phyloP scores from a whole-genome alignment of 306 rosid species.

The Sophora flavescens region DNA sequence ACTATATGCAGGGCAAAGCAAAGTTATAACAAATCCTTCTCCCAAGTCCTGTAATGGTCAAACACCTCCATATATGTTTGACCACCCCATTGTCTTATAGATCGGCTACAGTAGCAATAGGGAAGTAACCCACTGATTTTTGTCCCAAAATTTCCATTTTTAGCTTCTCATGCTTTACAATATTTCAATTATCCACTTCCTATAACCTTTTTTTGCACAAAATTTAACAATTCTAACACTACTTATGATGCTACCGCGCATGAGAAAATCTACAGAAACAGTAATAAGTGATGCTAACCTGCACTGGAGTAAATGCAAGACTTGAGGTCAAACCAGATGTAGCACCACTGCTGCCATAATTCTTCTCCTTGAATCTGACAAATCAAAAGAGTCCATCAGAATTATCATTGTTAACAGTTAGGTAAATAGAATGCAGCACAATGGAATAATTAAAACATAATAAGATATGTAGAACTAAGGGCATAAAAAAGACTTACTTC shows the following conservation, averaged over 20 bases:
- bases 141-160: conserved; percentile 2
- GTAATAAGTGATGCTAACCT: conserved; percentile 56
- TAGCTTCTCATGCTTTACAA: conserved; percentile 6
- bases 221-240: not conserved
- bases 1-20: not conserved
- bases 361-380: conserved; percentile 90
- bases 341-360: conserved; percentile 90
- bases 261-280: conserved; percentile 2
- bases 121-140: not conserved
- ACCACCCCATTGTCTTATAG: not conserved
- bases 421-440: conserved; percentile 25
- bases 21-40: not conserved
- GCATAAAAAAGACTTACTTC: conserved; percentile 59
- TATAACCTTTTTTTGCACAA: not conserved
- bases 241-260: conserved; percentile 28
- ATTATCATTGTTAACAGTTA: conserved; percentile 11
- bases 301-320: conserved; percentile 97
- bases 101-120: conserved; percentile 1
- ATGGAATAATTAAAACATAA: conserved; percentile 24
- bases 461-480: conserved; percentile 22
- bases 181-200: conserved; percentile 13
- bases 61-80: conserved; percentile 3
- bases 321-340: conserved; percentile 93
- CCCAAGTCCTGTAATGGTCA: conserved; percentile 2
- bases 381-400: conserved; percentile 29